Percentiles rank a stretch among this genome's conserved stretches.
Conservation (phyloP, 129 eudicot genomes). For the Oenanthe sinensis region DNA sequence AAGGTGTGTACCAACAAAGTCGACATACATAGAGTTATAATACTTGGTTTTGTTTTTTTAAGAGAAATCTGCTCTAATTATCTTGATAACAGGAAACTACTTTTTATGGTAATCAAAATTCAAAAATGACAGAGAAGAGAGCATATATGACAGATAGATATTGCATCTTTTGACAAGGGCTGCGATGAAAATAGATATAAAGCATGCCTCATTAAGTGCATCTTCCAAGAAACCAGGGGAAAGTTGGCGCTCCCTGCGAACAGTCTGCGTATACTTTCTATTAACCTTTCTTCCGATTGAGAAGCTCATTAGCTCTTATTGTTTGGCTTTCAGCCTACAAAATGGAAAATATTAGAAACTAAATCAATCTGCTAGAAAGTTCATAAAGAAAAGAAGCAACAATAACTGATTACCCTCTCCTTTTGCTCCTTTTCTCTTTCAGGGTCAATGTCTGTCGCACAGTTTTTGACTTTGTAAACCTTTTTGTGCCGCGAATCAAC, state of each 20-base stretch:
- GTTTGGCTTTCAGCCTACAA: constrained; percentile 91
- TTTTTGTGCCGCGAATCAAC: constrained; percentile 98
- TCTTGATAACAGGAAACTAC: background rate
- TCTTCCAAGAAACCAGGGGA: constrained; percentile 99
- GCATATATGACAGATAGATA: background rate
- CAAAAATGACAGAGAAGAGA: background rate
- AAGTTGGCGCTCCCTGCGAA: constrained; percentile 81
- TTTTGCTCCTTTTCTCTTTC: constrained; percentile 97
- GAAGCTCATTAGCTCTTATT: constrained; percentile 81
- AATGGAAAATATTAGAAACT: constrained; percentile 4
- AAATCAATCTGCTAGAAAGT: background rate
- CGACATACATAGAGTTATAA: background rate
- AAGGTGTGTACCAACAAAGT: background rate
- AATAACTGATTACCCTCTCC: constrained; percentile 54
- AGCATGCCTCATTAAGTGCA: constrained; percentile 74
- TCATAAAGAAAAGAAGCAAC: background rate
- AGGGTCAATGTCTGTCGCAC: constrained; percentile 94
- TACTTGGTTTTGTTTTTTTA: no score
- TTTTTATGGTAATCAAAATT: background rate
- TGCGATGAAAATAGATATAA: no score
- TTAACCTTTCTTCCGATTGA: constrained; percentile 78
- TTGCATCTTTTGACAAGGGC: background rate
- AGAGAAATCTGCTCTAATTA: background rate
- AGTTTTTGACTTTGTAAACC: constrained; percentile 81
- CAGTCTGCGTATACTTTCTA: constrained; percentile 71